A percentile compares a stretch with the other conserved stretches of the same genome.
phyloP scores from a whole-genome alignment of 352 stramenopile species.

The Phytopythium vexans region DNA sequence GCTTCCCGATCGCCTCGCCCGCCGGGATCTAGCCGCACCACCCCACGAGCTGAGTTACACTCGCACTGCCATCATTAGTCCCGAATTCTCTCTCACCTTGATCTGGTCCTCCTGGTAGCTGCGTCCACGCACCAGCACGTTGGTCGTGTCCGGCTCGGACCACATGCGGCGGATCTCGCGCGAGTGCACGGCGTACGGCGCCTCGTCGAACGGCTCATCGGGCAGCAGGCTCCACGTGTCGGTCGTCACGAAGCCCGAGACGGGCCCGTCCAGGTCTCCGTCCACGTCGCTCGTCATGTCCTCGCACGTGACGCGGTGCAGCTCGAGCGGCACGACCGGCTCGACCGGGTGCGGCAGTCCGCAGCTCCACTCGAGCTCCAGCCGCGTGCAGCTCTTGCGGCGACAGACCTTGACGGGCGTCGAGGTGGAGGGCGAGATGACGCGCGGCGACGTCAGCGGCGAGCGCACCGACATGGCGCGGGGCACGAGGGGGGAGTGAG shows the following conservation, averaged over 20 bases:
- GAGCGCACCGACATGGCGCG: constrained; percentile 14
- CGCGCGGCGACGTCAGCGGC: constrained; percentile 2
- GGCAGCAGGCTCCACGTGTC: constrained; percentile 9
- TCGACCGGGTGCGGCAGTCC: constrained; percentile 14
- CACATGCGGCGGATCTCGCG: constrained; percentile 52
- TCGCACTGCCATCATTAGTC: constrained; percentile 3
- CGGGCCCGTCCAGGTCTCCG: constrained; percentile 9
- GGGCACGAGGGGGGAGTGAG: neutral
- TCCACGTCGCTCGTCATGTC: constrained; percentile 28
- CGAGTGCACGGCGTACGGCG: constrained; percentile 30
- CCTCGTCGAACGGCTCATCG: constrained; percentile 22
- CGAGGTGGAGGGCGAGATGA: constrained; percentile 5
- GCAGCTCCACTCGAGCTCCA: constrained; percentile 31
- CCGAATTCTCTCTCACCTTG: constrained; percentile 23
- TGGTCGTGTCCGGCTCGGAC: constrained; percentile 42
- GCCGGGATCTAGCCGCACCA: constrained; percentile 14
- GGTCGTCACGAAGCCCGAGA: constrained; percentile 10
- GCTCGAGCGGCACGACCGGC: constrained; percentile 16
- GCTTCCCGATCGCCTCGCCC: constrained; percentile 35
- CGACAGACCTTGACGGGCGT: constrained; percentile 13
- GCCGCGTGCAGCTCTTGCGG: constrained; percentile 25
- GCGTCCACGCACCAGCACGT: constrained; percentile 51
- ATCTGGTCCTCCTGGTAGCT: constrained; percentile 53
- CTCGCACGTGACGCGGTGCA: constrained; percentile 23
- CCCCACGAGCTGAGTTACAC: neutral